These are phyloP conservation scores for Clavispora fructus DNA, from an alignment of 805 yeast genomes.

Conservation along the genomic window DNA sequence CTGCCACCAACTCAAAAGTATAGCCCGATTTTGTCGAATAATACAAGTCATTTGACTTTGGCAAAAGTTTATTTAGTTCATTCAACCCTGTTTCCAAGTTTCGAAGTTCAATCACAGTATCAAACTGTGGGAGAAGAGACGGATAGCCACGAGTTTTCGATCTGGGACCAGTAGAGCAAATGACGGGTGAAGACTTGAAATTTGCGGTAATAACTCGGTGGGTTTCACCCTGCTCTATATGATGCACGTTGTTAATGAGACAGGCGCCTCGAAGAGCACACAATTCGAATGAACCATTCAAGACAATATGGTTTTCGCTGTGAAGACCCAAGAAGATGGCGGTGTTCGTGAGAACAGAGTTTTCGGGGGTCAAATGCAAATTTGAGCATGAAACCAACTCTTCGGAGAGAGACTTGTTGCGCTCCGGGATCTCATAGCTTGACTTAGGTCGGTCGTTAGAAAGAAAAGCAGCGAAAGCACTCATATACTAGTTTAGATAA, in stretches of 20 bases:
- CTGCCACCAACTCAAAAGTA: conserved; percentile 8
- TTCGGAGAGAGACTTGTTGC: conserved; percentile 3
- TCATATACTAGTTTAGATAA: conserved; percentile 5
- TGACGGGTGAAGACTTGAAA: conserved; percentile 34
- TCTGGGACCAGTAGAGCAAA: not conserved
- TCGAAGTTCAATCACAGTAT: conserved; percentile 36
- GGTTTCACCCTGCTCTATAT: conserved; percentile 21
- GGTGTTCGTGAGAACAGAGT: conserved; percentile 8
- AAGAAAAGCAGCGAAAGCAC: conserved; percentile 14
- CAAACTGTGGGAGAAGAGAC: conserved; percentile 36
- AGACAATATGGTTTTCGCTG: conserved; percentile 34
- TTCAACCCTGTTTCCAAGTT: conserved; percentile 42
- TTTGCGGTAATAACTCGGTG: conserved; percentile 24
- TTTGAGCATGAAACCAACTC: conserved; percentile 4
- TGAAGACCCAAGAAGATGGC: conserved; percentile 35
- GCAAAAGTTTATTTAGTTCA: conserved; percentile 35
- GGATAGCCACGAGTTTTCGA: conserved; percentile 24
- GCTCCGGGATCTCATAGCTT: conserved; percentile 4
- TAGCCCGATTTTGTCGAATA: conserved; percentile 1
- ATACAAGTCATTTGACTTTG: conserved; percentile 40
- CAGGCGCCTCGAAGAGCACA: conserved; percentile 45
- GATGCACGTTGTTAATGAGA: conserved; percentile 35
- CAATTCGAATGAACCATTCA: conserved; percentile 45
- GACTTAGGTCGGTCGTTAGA: not conserved
- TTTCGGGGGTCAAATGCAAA: conserved; percentile 4